phyloP scores from a whole-genome alignment of 441 rosid species.

The Populus hybrid region DNA sequence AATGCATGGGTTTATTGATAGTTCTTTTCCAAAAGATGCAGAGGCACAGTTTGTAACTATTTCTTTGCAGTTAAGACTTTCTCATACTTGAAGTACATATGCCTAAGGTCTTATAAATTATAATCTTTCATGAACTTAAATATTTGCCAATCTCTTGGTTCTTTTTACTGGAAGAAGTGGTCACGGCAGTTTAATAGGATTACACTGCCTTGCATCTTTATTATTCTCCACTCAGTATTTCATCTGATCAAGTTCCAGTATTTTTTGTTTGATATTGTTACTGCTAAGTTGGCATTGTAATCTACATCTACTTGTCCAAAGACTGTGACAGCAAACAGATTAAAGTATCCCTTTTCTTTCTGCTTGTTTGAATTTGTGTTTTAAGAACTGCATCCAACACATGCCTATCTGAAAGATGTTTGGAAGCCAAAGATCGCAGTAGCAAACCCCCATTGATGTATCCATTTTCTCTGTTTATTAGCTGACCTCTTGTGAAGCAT shows the following conservation, averaged over 20 bases:
- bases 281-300: not conserved
- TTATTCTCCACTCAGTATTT: not conserved
- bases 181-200: not conserved
- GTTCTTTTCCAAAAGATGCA: not conserved
- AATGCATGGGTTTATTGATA: not conserved
- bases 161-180: not conserved
- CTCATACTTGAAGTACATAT: not conserved
- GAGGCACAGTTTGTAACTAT: not conserved
- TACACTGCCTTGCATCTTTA: not conserved
- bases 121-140: not conserved
- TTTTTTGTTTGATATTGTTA: not conserved
- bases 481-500: not conserved
- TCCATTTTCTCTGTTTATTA: not conserved
- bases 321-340: not conserved
- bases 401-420: not conserved
- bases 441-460: not conserved
- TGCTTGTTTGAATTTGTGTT: constrained; percentile 5
- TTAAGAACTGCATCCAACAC: not conserved
- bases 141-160: not conserved
- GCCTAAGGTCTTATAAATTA: not conserved
- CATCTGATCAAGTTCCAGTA: not conserved
- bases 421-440: not conserved
- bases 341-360: constrained; percentile 1
- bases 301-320: not conserved
- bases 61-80: not conserved